Conservation (phyloP, 768 basidiomycete genomes). For the Hemileccinum rubropunctum region DNA sequence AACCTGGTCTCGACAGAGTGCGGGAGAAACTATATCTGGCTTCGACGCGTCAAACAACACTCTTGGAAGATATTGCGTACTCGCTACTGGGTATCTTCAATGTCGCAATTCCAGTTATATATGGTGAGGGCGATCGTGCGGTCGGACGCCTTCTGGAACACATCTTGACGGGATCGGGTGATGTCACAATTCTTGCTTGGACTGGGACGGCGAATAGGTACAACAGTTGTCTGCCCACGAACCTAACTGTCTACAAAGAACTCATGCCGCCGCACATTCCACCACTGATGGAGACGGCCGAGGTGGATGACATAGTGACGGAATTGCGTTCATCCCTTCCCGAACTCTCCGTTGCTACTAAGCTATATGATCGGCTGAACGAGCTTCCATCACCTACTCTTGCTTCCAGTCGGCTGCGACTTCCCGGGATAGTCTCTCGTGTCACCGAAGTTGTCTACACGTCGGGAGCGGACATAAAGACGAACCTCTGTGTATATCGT, state of each 20-base stretch:
- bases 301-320: not conserved
- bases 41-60: conserved; percentile 5
- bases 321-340: not conserved
- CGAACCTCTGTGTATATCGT: not conserved
- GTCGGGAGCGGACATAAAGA: not conserved
- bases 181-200: conserved; percentile 5
- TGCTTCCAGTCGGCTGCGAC: not conserved
- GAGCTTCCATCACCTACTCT: not conserved
- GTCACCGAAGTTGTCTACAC: not conserved
- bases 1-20: too few relatives aligned
- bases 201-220: not conserved
- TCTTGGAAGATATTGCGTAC: not conserved
- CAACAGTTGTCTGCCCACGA: conserved; percentile 1
- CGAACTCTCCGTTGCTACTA: not conserved
- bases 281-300: not conserved
- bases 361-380: not conserved
- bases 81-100: too few relatives aligned
- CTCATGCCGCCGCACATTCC: not conserved
- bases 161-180: not conserved
- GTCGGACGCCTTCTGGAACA: not conserved
- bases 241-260: conserved; percentile 3
- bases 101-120: too few relatives aligned
- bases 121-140: too few relatives aligned
- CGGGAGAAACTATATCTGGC: conserved; percentile 8
- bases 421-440: not conserved